These are phyloP conservation scores for Cyclospora cayetanensis DNA, from an alignment of 169 alveolate species.

Conservation along the genomic window DNA sequence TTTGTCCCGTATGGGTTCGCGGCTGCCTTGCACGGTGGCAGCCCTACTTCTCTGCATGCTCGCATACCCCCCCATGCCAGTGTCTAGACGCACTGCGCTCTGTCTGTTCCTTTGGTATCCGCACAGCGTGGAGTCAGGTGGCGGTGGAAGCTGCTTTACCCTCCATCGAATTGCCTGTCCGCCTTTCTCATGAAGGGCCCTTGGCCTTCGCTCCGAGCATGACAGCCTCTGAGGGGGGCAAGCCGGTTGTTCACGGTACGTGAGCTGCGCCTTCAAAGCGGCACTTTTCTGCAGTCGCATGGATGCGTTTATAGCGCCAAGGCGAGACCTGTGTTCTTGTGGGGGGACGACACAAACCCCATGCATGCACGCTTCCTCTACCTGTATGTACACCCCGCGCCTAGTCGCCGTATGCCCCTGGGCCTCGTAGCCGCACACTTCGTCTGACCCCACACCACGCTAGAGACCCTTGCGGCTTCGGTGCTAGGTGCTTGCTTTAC, in stretches of 20 bases:
- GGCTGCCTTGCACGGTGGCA: too few relatives aligned
- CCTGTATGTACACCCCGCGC: neutral
- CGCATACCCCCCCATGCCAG: too few relatives aligned
- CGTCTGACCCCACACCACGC: too few relatives aligned
- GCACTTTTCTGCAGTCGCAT: neutral
- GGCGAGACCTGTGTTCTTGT: too few relatives aligned
- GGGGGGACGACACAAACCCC: too few relatives aligned
- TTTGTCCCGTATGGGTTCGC: too few relatives aligned
- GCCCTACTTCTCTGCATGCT: too few relatives aligned
- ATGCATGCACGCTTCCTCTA: neutral
- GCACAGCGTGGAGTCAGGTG: conserved; percentile 54
- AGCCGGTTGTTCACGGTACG: conserved; percentile 64
- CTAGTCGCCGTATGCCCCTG: neutral
- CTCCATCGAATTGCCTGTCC: conserved; percentile 27
- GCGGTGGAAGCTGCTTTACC: conserved; percentile 41
- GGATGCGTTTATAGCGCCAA: too few relatives aligned
- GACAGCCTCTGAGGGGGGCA: conserved; percentile 33
- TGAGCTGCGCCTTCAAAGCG: neutral
- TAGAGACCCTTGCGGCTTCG: too few relatives aligned
- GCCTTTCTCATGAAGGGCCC: conserved; percentile 9
- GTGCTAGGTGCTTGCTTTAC: too few relatives aligned
- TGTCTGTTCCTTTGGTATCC: neutral
- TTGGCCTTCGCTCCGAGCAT: neutral
- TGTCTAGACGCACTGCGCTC: too few relatives aligned
- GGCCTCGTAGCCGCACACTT: too few relatives aligned